Percentiles rank a stretch among this genome's conserved stretches.
Evolutionary conservation across 352 stramenopile species (phyloP).

Genomic region (Plasmopara muralis): DNA sequence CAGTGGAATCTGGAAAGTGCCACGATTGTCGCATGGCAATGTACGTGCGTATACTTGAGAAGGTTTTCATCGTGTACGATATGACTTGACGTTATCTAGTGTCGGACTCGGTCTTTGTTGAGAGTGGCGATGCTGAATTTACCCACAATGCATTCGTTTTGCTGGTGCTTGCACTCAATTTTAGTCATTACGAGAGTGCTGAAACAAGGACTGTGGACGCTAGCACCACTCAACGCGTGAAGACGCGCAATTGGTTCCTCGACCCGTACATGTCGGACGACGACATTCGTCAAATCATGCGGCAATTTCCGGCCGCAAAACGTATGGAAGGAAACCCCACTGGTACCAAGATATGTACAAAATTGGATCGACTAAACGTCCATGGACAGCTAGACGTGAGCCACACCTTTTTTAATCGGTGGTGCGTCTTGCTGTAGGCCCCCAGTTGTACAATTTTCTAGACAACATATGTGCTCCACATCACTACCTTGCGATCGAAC

Average conservation of each 20-base stretch:
- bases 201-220: conserved; percentile 2
- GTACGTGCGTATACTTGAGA: conserved; percentile 22
- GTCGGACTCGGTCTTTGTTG: conserved; percentile 65
- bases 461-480: not conserved
- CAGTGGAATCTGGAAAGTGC: conserved; percentile 58
- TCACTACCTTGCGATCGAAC: not conserved
- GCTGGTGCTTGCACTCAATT: conserved; percentile 53
- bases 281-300: conserved; percentile 49
- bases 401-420: conserved; percentile 54
- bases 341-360: conserved; percentile 35
- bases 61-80: not conserved
- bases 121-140: conserved; percentile 55
- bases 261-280: conserved; percentile 72
- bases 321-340: conserved; percentile 46
- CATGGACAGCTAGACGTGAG: conserved; percentile 52
- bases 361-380: conserved; percentile 45
- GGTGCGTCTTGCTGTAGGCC: conserved; percentile 64
- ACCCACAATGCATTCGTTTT: conserved; percentile 41
- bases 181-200: conserved; percentile 35
- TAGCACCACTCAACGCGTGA: conserved; percentile 12
- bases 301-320: conserved; percentile 29
- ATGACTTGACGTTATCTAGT: conserved; percentile 27
- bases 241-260: conserved; percentile 50
- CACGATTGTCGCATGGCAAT: conserved; percentile 58
- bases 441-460: not conserved